Conservation (phyloP, 2,329 filamentous ascomycete species). For the Tolypocladium album region DNA sequence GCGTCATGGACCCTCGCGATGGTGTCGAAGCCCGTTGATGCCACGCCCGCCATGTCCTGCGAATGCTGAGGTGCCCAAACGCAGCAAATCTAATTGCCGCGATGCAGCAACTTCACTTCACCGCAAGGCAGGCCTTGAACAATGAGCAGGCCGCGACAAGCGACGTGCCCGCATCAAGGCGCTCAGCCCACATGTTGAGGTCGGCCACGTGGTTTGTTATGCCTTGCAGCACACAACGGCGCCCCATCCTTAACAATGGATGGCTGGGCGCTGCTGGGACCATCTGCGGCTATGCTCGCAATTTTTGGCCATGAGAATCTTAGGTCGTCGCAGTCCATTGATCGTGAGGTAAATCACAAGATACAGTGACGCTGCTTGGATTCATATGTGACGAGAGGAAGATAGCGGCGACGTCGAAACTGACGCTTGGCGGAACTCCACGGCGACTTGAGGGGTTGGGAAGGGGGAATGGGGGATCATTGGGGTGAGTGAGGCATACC, state of each 20-base stretch:
- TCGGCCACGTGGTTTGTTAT: neutral
- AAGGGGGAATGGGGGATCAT: slow-evolving; percentile 10
- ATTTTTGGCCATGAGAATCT: neutral
- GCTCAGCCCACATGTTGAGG: neutral
- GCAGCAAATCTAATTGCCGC: neutral
- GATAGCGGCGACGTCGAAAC: slow-evolving; percentile 2
- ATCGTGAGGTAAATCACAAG: slow-evolving; percentile 4
- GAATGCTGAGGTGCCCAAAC: neutral
- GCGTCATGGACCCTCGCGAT: neutral
- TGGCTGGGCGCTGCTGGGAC: neutral
- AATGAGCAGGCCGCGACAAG: slow-evolving; percentile 3
- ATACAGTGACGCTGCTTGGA: slow-evolving; percentile 6
- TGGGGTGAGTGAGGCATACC: slow-evolving; percentile 18
- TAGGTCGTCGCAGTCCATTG: slow-evolving; percentile 3
- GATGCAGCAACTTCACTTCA: slow-evolving; percentile 4
- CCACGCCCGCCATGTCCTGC: neutral
- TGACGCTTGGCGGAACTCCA: neutral
- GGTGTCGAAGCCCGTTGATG: neutral
- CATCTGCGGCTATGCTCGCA: slow-evolving; percentile 2
- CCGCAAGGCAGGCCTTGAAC: slow-evolving; percentile 1
- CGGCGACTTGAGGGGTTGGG: slow-evolving; percentile 5
- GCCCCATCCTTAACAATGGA: neutral
- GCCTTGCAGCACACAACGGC: neutral
- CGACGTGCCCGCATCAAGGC: slow-evolving; percentile 4
- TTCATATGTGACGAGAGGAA: slow-evolving; percentile 2